Evolutionary conservation across 1,284 basidiomycete species (phyloP).

Genomic region (Boletus austroedulis): DNA sequence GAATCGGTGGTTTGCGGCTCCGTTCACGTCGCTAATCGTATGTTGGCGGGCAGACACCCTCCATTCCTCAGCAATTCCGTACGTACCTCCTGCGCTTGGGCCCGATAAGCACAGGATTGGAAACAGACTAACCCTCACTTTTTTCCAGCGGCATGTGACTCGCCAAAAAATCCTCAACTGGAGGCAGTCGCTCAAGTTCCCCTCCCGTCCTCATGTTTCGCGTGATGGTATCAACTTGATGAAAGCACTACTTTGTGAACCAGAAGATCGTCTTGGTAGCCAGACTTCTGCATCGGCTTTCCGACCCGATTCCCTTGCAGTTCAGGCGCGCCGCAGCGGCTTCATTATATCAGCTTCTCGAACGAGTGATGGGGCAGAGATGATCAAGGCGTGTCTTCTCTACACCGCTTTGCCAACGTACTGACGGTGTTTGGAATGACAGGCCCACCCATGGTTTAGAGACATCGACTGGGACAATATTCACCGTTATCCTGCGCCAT

Average conservation of each 20-base stretch:
- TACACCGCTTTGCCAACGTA: conserved; percentile 17
- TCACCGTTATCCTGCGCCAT: conserved; percentile 79
- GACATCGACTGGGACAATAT: conserved; percentile 85
- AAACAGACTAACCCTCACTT: conserved; percentile 11
- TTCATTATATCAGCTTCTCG: conserved; percentile 56
- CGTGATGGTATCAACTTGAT: conserved; percentile 86
- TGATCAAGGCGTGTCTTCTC: conserved; percentile 68
- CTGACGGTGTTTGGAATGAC: conserved; percentile 25
- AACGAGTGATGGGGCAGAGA: conserved; percentile 78
- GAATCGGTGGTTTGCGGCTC: conserved; percentile 28
- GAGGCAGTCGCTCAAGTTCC: conserved; percentile 85
- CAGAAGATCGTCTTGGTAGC: conserved; percentile 88
- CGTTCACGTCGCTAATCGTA: conserved; percentile 30
- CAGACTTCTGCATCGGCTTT: conserved; percentile 64
- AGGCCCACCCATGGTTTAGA: conserved; percentile 86
- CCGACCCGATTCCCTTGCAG: conserved; percentile 73
- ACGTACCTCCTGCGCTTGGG: conserved; percentile 32
- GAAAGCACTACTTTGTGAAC: conserved; percentile 86
- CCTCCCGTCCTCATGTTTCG: conserved; percentile 78
- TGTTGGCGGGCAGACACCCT: conserved; percentile 63
- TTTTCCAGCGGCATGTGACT: conserved; percentile 75
- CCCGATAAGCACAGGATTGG: conserved; percentile 21
- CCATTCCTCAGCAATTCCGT: conserved; percentile 92
- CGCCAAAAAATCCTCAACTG: conserved; percentile 93
- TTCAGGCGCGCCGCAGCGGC: conserved; percentile 70